Conservation (phyloP, 345 rosid genomes). For the Euphorbia peplus region DNA sequence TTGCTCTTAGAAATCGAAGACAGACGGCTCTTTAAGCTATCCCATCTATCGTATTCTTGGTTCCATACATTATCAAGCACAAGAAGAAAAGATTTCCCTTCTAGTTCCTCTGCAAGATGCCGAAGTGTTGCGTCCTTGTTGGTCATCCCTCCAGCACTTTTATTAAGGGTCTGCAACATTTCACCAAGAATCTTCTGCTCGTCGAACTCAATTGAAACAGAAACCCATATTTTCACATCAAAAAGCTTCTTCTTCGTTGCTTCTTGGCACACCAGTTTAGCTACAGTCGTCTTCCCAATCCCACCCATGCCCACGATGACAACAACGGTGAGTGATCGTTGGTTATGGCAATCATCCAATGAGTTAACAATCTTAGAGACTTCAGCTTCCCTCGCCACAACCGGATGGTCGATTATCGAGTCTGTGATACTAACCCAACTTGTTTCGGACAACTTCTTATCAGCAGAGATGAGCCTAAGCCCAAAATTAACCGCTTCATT, state of each 20-base stretch:
- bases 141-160: neutral
- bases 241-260: neutral
- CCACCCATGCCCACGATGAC: slow-evolving; percentile 30
- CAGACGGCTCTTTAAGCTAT: slow-evolving; percentile 10
- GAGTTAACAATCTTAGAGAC: neutral
- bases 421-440: neutral
- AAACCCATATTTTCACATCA: slow-evolving; percentile 11
- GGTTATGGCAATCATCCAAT: neutral
- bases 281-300: slow-evolving; percentile 29
- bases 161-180: slow-evolving; percentile 9
- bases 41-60: slow-evolving; percentile 8
- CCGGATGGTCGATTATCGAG: slow-evolving; percentile 3
- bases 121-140: neutral
- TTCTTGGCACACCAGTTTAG: slow-evolving; percentile 3
- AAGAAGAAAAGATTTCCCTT: slow-evolving; percentile 7
- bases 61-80: slow-evolving; percentile 30
- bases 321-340: neutral
- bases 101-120: neutral
- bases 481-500: neutral
- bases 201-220: slow-evolving; percentile 14
- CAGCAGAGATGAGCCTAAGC: neutral
- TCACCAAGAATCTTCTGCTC: slow-evolving; percentile 3
- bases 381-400: neutral
- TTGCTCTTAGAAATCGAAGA: neutral
- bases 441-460: neutral